Percentiles rank a stretch among this genome's conserved stretches.
Conservation (phyloP, 2,329 filamentous ascomycete genomes). For the Diaporthe helianthi region DNA sequence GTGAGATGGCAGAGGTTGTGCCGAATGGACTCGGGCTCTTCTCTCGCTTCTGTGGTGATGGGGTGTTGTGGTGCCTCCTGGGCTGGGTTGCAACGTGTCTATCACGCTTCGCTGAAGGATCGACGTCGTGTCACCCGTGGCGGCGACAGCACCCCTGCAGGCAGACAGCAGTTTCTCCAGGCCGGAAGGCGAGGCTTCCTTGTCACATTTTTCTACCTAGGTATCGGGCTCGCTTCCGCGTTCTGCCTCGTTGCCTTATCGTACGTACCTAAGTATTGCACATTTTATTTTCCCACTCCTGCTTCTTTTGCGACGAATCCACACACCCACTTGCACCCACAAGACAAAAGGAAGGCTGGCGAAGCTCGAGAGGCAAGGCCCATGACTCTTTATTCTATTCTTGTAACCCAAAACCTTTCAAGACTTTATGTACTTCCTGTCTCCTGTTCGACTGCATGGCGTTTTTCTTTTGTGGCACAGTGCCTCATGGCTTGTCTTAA, state of each 20-base stretch:
- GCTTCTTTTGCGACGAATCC: neutral
- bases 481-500: neutral
- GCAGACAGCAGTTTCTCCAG: neutral
- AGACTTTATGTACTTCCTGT: neutral
- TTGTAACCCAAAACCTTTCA: neutral
- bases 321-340: neutral
- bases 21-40: neutral
- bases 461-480: neutral
- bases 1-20: neutral
- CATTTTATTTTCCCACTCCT: neutral
- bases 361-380: too few species aligned
- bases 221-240: neutral
- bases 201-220: neutral
- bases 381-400: neutral
- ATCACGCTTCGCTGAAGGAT: too few species aligned
- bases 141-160: conserved; percentile 1
- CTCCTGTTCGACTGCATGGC: neutral
- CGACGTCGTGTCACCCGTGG: neutral
- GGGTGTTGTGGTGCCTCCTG: neutral
- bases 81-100: neutral
- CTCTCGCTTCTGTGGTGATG: neutral
- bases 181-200: neutral
- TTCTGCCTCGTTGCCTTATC: conserved; percentile 15
- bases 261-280: neutral
- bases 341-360: neutral